Evolutionary conservation across 1,284 basidiomycete species (phyloP), one percentile per base, ranked within the genome.

Genomic region (Puccinia polysora): DNA sequence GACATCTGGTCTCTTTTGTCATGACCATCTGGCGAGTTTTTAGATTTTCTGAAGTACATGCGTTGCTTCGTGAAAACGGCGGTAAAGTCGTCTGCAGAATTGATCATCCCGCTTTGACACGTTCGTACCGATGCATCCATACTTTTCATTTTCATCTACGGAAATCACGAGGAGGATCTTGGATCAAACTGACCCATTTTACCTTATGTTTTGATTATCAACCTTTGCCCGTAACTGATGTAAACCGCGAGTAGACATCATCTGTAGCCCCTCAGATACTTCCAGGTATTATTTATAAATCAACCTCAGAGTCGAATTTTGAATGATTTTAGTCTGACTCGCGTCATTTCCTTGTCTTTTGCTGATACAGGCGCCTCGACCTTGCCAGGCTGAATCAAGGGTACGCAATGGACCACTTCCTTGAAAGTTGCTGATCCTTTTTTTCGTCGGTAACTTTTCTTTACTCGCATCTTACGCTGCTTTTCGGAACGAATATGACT

Each of bases 231-330:
- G 25, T n/a, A 32, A 58, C 23, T 2, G 20, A n/a, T 18, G n/a
- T 49, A 23, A 15, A 4, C 25, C 38, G 4, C 18, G 30, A 32
- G 7, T 14, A 65, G 63, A 65, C 43, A 65, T 65, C 36, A 55
- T 65, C 43, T 65, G 63, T 43, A 40, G 38, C 53, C 63, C 15
- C 36, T 23, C 20, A 2, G 63, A 65, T 43, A 65, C 49, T 32
- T 53, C 49, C 49, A 65, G 63, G 63, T 65, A 65, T 52, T n/a
- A 52, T 65, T 52, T 65, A 40, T 25, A 6, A 20, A 38, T 25
- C 15, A 38, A 34, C 25, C 20, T n/a, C 25, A n/a, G 14, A 23
- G 45, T 58, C 8, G 23, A 20, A 14, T 55, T 23, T 34, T 5
- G 0, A 53, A 34, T 12, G 23, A 12, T 20, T 10, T n/a, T 25